Evolutionary conservation across 768 basidiomycete species (phyloP).

Genomic region (Mrakia frigida): DNA sequence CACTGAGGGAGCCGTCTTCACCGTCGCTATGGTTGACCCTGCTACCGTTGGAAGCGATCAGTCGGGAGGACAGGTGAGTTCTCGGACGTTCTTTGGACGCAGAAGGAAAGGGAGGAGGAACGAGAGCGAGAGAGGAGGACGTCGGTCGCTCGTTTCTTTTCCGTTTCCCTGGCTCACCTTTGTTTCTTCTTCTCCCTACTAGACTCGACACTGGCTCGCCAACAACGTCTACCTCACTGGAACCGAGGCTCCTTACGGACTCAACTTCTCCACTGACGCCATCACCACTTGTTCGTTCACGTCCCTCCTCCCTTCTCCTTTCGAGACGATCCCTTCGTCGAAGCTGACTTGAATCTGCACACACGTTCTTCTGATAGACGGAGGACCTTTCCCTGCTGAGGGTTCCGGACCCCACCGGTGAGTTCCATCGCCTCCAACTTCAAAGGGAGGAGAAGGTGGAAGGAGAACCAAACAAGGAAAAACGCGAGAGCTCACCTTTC

Average conservation of each 20-base stretch:
- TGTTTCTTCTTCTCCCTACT: not conserved
- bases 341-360: not conserved
- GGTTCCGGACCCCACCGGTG: conserved; percentile 72
- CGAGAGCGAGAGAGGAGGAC: conserved; percentile 7
- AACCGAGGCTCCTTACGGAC: conserved; percentile 35
- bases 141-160: not conserved
- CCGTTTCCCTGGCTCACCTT: not conserved
- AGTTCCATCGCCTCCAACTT: not conserved
- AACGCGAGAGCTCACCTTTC: not conserved
- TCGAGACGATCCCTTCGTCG: no score
- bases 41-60: conserved; percentile 60
- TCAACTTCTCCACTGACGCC: conserved; percentile 39
- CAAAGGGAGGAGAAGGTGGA: no score
- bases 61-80: conserved; percentile 50
- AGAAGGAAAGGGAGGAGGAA: not conserved
- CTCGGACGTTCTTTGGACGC: not conserved
- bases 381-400: conserved; percentile 42
- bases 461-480: no score
- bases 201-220: conserved; percentile 73
- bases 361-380: not conserved
- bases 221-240: conserved; percentile 52
- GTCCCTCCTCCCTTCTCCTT: not conserved
- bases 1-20: conserved; percentile 51
- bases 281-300: conserved; percentile 36
- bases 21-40: conserved; percentile 71